Percentiles rank a stretch among this genome's conserved stretches.
Conservation (phyloP, 2,329 filamentous ascomycete genomes). For the Biscogniauxia sp. region DNA sequence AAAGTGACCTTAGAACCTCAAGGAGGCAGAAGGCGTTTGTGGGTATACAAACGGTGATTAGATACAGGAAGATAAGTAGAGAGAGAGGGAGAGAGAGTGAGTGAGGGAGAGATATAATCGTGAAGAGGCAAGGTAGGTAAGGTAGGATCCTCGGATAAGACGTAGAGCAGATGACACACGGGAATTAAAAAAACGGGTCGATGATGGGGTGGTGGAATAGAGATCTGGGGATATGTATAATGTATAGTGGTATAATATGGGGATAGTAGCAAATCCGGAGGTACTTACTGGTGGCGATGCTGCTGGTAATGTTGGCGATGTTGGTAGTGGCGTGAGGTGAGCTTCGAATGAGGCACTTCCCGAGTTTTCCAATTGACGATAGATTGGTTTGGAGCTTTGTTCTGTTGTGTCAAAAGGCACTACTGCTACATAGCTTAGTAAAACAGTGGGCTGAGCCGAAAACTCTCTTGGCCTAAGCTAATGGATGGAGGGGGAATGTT, state of each 20-base stretch:
- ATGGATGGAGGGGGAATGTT: neutral
- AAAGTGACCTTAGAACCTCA: no score
- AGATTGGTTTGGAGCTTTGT: neutral
- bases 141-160: neutral
- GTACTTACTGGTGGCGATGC: neutral
- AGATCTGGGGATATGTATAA: neutral
- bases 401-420: no score
- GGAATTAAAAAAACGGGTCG: neutral
- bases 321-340: neutral
- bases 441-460: neutral
- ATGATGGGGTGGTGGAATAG: neutral
- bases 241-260: neutral
- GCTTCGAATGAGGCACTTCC: neutral
- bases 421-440: no score
- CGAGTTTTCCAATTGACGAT: neutral
- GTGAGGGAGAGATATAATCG: no score
- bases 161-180: neutral
- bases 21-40: no score
- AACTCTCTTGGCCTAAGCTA: neutral
- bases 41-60: no score
- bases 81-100: no score
- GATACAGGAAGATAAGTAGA: neutral
- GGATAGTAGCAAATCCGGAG: neutral
- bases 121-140: neutral
- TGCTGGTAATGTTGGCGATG: neutral